Evolutionary conservation across 805 yeast genomes (phyloP).

Genomic region (Blastobotrys attinorum): DNA sequence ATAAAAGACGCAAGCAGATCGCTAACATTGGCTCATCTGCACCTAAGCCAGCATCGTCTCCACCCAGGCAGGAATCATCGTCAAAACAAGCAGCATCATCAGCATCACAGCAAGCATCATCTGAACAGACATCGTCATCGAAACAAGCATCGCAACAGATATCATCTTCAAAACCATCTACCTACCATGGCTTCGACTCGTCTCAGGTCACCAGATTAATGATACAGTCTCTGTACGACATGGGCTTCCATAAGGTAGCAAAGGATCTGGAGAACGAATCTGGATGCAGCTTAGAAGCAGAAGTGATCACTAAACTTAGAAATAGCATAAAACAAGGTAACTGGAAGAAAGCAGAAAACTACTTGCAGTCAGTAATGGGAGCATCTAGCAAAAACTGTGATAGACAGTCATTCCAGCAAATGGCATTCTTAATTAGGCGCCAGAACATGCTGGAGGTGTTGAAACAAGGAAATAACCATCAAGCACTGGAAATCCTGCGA

Average conservation of each 20-base stretch:
- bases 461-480: slow-evolving; percentile 24
- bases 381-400: too few species aligned
- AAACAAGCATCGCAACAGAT: too few species aligned
- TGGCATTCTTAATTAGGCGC: slow-evolving; percentile 32
- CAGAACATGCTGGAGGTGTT: slow-evolving; percentile 38
- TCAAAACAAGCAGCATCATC: too few species aligned
- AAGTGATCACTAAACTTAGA: not conserved
- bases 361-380: not conserved
- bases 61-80: too few species aligned
- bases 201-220: slow-evolving; percentile 40
- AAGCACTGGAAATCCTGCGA: slow-evolving; percentile 22
- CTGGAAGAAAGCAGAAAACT: not conserved
- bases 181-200: slow-evolving; percentile 23
- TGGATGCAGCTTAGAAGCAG: not conserved
- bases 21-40: too few species aligned
- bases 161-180: too few species aligned
- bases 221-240: slow-evolving; percentile 41
- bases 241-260: slow-evolving; percentile 39
- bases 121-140: too few species aligned
- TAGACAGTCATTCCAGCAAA: slow-evolving; percentile 5
- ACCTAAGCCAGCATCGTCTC: too few species aligned
- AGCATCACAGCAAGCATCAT: too few species aligned
- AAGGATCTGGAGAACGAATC: slow-evolving; percentile 34
- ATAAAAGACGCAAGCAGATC: too few species aligned
- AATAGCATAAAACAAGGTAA: not conserved